Evolutionary conservation across 1,139 yeast species (phyloP), one percentile per base, ranked within the genome.

Genomic region (Blastobotrys raffinosifermentans): DNA sequence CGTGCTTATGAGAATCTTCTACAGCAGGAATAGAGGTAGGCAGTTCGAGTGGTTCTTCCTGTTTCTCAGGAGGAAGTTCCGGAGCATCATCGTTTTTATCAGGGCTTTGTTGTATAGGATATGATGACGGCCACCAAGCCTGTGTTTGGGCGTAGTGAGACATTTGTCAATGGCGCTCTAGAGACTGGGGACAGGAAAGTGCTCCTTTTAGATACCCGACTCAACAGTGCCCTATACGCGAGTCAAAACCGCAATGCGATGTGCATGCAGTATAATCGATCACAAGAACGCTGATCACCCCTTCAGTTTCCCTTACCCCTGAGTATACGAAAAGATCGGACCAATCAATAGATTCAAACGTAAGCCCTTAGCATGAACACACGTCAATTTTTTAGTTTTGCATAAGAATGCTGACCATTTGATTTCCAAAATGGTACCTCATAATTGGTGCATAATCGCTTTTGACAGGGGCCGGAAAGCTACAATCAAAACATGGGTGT

Each of bases 81-180:
- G 19, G 11, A 18, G 16, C 14, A 4, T 29, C 26, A 7, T 11
- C 33, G 5, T 13, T 29, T 2, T 3, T 21, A 14, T 29, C 29
- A n/a, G 37, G 33, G 13, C 37, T 10, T 14, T 6, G 16, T 18
- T 34, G 37, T 11, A 33, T 23, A 5, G 37, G 37, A 22, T 34
- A 34, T 3, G 37, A 26, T 6, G 15, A 25, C 9, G 37, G 37
- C 37, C 37, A 34, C 37, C 37, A 34, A 6, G 19, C 7, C n/a
- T 29, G 25, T 6, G 16, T 8, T n/a, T 18, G 26, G 15, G 13
- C 17, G 13, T 16, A 25, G 9, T 16, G 29, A 9, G 18, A 18
- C 26, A 23, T 16, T 25, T 17, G n/a, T 16, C 31, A n/a, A 16
- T 7, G n/a, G 26, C 9, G n/a, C 13, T 22, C 17, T 15, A 26